phyloP scores from a whole-genome alignment of 2,329 filamentous ascomycete genomes.

The Metarhizium humberi region DNA sequence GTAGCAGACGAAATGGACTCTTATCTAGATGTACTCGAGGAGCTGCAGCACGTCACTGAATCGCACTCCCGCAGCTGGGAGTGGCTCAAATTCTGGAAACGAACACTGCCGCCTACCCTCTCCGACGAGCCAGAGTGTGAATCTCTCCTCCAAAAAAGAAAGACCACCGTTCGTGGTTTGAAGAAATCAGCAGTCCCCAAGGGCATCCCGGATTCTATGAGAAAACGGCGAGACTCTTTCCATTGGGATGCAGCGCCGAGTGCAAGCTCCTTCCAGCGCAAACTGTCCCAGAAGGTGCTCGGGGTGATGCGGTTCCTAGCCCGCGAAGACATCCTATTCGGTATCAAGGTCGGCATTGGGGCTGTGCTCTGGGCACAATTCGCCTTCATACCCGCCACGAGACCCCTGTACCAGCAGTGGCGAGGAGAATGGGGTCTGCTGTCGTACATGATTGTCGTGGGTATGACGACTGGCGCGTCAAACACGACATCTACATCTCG shows the following conservation, averaged over 20 bases:
- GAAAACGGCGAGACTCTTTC: constrained; percentile 41
- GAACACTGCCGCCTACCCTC: background rate
- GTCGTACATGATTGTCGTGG: constrained; percentile 96
- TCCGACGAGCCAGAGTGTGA: constrained; percentile 33
- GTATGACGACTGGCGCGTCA: constrained; percentile 92
- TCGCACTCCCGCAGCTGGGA: constrained; percentile 59
- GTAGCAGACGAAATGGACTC: constrained; percentile 83
- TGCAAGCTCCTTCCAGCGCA: constrained; percentile 32
- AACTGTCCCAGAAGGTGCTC: constrained; percentile 36
- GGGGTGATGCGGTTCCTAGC: constrained; percentile 36
- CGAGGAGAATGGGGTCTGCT: constrained; percentile 93
- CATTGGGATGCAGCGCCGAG: constrained; percentile 46
- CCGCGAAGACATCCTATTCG: constrained; percentile 59
- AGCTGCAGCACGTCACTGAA: constrained; percentile 65
- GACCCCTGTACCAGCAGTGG: constrained; percentile 78
- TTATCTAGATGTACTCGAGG: constrained; percentile 76
- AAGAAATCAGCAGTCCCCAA: constrained; percentile 45
- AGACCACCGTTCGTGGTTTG: constrained; percentile 30
- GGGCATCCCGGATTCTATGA: constrained; percentile 46
- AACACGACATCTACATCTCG: constrained; percentile 87
- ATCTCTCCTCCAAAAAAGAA: constrained; percentile 27
- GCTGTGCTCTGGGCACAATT: constrained; percentile 84
- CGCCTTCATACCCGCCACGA: constrained; percentile 70
- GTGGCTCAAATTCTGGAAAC: constrained; percentile 76
- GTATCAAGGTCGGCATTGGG: constrained; percentile 86